phyloP scores from a whole-genome alignment of 306 rosid species.

The Cyclanthera cordifolia region DNA sequence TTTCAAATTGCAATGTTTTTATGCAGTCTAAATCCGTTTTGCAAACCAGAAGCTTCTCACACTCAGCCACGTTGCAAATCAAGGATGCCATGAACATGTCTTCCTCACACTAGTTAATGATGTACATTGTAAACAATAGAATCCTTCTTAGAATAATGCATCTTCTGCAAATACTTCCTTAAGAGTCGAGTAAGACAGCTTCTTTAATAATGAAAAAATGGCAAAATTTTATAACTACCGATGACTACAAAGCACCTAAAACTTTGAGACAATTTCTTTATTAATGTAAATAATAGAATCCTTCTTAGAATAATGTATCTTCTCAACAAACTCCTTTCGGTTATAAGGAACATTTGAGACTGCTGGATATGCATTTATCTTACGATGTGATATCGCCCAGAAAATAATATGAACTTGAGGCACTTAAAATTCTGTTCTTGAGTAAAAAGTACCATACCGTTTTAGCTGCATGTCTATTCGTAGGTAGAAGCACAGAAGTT shows the following conservation, averaged over 20 bases:
- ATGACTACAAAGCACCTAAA: background rate
- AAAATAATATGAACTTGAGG: background rate
- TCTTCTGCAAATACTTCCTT: background rate
- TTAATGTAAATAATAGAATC: too few relatives aligned
- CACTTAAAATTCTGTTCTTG: constrained; percentile 8
- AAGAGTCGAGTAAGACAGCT: too few relatives aligned
- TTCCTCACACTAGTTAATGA: constrained; percentile 45
- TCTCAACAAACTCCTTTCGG: background rate
- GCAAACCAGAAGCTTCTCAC: constrained; percentile 62
- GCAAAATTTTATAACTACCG: background rate
- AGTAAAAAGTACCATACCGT: constrained; percentile 41
- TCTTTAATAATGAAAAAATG: background rate
- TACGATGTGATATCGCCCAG: background rate
- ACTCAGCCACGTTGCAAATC: constrained; percentile 79
- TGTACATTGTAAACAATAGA: constrained; percentile 5
- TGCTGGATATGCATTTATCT: background rate
- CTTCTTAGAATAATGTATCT: too few relatives aligned
- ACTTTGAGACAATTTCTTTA: too few relatives aligned
- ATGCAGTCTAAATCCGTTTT: constrained; percentile 59
- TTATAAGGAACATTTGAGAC: background rate
- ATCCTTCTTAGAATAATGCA: background rate
- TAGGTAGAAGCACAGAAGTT: constrained; percentile 64
- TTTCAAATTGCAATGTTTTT: constrained; percentile 71
- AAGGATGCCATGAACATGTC: constrained; percentile 78
- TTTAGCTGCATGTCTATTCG: constrained; percentile 42